A percentile compares a stretch with the other conserved stretches of the same genome.
Conservation (phyloP, 495 filamentous ascomycete species). For the Penicillium longicatenatum region DNA sequence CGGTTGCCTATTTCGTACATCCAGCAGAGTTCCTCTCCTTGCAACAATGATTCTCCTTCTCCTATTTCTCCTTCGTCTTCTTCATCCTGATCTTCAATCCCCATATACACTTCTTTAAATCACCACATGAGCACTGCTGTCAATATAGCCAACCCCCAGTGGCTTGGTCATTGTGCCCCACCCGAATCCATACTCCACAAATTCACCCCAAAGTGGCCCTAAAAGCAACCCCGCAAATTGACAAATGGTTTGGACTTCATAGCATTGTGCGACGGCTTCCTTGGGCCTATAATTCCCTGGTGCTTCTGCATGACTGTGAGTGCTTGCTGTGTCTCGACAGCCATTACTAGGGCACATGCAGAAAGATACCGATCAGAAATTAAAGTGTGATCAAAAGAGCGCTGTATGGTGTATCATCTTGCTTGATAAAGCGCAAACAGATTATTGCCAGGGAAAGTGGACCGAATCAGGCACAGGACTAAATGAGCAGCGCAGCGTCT, state of each 20-base stretch:
- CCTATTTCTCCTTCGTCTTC: neutral
- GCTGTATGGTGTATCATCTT: too few species aligned
- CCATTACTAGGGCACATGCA: too few species aligned
- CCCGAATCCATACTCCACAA: constrained; percentile 57
- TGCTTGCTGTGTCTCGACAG: too few species aligned
- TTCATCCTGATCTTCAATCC: neutral
- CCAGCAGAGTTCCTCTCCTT: neutral
- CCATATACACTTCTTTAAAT: constrained; percentile 13
- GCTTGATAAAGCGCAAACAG: too few species aligned
- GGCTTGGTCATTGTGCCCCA: constrained; percentile 58
- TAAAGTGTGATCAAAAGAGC: too few species aligned
- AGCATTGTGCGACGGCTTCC: too few species aligned
- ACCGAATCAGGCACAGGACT: too few species aligned
- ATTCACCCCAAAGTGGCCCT: constrained; percentile 65
- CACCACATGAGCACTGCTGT: constrained; percentile 34
- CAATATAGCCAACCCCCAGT: constrained; percentile 30
- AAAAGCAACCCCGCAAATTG: constrained; percentile 60
- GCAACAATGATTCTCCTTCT: neutral
- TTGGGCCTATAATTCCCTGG: too few species aligned
- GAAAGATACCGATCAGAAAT: too few species aligned
- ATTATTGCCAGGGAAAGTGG: too few species aligned
- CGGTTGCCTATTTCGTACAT: constrained; percentile 4
- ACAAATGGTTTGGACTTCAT: neutral
- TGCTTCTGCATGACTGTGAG: too few species aligned
- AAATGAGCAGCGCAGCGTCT: too few species aligned